Evolutionary conservation across 768 basidiomycete species (phyloP).

Genomic region (Pleurotus sapidus): DNA sequence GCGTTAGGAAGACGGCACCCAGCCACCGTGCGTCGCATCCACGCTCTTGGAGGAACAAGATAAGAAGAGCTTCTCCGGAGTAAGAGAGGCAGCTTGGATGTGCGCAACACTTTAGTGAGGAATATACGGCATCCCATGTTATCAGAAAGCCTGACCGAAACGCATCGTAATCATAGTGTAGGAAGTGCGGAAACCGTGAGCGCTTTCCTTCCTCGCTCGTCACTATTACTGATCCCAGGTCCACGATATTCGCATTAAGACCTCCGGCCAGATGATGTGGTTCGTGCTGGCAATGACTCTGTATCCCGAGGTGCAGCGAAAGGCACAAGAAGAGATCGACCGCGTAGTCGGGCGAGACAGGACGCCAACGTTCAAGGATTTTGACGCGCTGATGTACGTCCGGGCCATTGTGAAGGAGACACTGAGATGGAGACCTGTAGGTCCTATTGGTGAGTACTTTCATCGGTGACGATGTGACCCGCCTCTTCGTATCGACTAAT

Average conservation of each 20-base stretch:
- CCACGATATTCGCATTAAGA: not conserved
- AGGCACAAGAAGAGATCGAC: conserved; percentile 8
- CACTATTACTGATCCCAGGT: not conserved
- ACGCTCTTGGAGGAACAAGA: conserved; percentile 9
- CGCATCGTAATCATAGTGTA: too few species aligned
- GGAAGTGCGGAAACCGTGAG: too few species aligned
- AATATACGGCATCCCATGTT: not conserved
- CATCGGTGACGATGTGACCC: too few species aligned
- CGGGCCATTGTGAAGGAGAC: conserved; percentile 9
- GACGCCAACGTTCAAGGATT: conserved; percentile 4
- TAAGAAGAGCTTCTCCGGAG: not conserved
- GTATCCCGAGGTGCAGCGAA: conserved; percentile 3
- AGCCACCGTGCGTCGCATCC: conserved; percentile 4
- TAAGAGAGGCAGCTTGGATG: conserved; percentile 13
- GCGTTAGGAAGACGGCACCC: conserved; percentile 8
- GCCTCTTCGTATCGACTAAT: not conserved
- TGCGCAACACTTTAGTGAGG: conserved; percentile 12
- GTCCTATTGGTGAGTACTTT: not conserved
- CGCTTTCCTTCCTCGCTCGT: not conserved
- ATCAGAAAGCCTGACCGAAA: too few species aligned
- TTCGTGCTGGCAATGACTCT: conserved; percentile 4
- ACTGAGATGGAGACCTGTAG: conserved; percentile 6
- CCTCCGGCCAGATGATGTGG: not conserved
- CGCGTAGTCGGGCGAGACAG: conserved; percentile 8
- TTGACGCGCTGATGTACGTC: conserved; percentile 1